Evolutionary conservation across 805 yeast species (phyloP).

Genomic region (Komagataella phaffii): DNA sequence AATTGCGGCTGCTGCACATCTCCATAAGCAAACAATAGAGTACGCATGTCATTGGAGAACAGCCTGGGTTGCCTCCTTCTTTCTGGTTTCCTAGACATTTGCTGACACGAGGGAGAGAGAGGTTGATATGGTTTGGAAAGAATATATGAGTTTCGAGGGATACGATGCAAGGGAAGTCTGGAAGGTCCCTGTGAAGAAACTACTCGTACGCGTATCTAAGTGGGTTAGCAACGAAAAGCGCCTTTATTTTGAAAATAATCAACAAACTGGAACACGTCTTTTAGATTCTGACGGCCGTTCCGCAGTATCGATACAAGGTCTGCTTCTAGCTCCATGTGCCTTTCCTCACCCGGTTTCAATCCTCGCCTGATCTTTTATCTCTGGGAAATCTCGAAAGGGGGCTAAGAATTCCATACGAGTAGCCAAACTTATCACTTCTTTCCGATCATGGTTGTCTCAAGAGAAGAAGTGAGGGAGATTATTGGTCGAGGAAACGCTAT

Average conservation of each 20-base stretch:
- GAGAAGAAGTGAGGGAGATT: constrained; percentile 37
- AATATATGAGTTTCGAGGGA: background rate
- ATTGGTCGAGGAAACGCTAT: constrained; percentile 59
- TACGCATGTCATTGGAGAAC: constrained; percentile 30
- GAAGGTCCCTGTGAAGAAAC: background rate
- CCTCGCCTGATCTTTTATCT: background rate
- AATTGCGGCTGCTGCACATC: constrained; percentile 55
- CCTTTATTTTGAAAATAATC: too few relatives aligned
- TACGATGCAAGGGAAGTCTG: background rate
- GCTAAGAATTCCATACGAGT: background rate
- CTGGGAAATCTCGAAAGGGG: background rate
- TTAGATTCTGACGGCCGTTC: too few relatives aligned
- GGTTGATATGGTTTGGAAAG: background rate
- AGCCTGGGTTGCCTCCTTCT: constrained; percentile 9
- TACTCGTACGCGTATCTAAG: too few relatives aligned
- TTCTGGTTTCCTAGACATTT: background rate
- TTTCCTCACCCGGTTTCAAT: too few relatives aligned
- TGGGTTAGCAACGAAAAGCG: too few relatives aligned
- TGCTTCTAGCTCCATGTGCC: background rate
- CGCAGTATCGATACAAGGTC: background rate
- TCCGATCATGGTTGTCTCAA: constrained; percentile 12
- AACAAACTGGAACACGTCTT: too few relatives aligned
- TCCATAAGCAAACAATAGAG: constrained; percentile 59
- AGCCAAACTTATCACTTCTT: background rate
- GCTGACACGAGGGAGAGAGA: background rate